These are phyloP conservation scores for Penicillium samsonianum DNA, from an alignment of 495 filamentous ascomycete species.

Conservation along the genomic window DNA sequence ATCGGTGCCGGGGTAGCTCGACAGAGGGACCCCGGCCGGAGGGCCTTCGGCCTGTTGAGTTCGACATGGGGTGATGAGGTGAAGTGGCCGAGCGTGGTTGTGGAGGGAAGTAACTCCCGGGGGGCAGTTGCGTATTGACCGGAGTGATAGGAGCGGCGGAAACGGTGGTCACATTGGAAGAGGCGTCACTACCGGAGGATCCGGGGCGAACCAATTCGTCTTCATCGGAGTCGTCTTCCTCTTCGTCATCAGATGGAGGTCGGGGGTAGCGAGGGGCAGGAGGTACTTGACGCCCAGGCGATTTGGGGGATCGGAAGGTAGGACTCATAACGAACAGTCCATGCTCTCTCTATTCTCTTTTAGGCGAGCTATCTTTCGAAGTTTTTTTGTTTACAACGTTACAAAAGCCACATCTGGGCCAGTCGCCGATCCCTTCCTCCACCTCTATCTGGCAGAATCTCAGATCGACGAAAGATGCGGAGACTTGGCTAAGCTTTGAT, in stretches of 20 bases:
- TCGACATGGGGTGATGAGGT: slow-evolving; percentile 42
- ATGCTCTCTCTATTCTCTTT: slow-evolving; percentile 11
- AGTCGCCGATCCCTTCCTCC: slow-evolving; percentile 12
- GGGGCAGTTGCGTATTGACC: slow-evolving; percentile 22
- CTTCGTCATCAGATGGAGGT: slow-evolving; percentile 26
- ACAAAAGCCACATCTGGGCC: slow-evolving; percentile 10
- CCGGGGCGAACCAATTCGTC: slow-evolving; percentile 43
- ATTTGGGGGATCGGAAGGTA: slow-evolving; percentile 32
- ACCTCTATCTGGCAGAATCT: slow-evolving; percentile 12
- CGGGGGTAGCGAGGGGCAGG: slow-evolving; percentile 22
- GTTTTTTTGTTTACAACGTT: slow-evolving; percentile 6
- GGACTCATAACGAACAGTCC: slow-evolving; percentile 28
- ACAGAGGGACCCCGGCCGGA: slow-evolving; percentile 43
- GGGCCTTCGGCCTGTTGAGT: slow-evolving; percentile 38
- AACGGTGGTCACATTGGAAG: slow-evolving; percentile 53
- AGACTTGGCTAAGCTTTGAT: slow-evolving; percentile 8
- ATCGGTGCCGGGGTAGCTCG: slow-evolving; percentile 45
- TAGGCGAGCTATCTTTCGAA: slow-evolving; percentile 1
- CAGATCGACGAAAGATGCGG: slow-evolving; percentile 8
- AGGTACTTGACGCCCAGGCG: slow-evolving; percentile 33
- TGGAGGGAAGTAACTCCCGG: slow-evolving; percentile 37
- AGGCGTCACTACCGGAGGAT: slow-evolving; percentile 56
- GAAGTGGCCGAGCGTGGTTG: slow-evolving; percentile 38
- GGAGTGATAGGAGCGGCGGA: slow-evolving; percentile 36
- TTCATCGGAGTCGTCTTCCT: slow-evolving; percentile 36